These are phyloP conservation scores for Suillus paluster DNA, from an alignment of 768 basidiomycete genomes.

Conservation along the genomic window DNA sequence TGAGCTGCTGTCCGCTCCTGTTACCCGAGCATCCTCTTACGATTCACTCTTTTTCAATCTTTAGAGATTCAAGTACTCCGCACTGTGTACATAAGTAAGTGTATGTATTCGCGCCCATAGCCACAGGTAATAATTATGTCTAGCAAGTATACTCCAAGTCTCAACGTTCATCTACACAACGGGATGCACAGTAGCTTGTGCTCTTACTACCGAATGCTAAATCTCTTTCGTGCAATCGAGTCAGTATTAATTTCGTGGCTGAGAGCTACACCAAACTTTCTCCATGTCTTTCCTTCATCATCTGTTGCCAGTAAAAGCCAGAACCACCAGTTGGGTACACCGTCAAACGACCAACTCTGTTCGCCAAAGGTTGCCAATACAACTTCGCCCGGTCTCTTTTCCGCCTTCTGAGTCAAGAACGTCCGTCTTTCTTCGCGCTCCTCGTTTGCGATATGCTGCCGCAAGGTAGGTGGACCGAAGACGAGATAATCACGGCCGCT, in stretches of 20 bases:
- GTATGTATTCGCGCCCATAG: no score
- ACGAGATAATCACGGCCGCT: background rate
- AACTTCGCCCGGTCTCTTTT: background rate
- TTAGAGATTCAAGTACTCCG: no score
- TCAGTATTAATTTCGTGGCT: background rate
- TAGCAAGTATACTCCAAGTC: background rate
- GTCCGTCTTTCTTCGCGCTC: background rate
- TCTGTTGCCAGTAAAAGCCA: background rate
- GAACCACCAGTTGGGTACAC: background rate
- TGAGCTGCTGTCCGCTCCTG: no score
- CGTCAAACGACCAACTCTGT: background rate
- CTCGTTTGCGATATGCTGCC: background rate
- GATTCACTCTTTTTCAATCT: no score
- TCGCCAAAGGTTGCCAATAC: background rate
- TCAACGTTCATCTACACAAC: background rate
- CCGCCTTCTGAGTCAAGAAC: background rate
- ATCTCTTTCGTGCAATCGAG: background rate
- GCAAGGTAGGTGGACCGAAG: background rate
- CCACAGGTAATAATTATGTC: background rate
- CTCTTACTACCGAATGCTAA: background rate
- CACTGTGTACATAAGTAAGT: no score
- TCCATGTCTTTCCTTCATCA: slow-evolving; percentile 4
- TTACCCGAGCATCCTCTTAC: no score
- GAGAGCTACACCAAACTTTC: background rate
- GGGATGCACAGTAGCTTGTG: background rate